These are phyloP conservation scores for Saksenaea vasiformis DNA, from an alignment of 371 early-diverging fungal species.

Conservation along the genomic window DNA sequence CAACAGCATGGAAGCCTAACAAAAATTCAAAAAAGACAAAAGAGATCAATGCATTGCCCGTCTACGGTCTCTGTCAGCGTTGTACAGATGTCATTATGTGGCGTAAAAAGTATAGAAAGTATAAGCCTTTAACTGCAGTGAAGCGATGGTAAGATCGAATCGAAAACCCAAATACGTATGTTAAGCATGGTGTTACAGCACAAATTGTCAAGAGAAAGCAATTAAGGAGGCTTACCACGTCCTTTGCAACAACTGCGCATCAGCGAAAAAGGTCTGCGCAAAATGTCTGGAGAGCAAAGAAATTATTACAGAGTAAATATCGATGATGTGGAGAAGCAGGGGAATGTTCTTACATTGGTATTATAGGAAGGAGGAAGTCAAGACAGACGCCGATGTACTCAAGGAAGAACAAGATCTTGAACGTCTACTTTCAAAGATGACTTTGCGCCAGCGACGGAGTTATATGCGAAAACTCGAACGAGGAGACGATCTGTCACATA, in stretches of 20 bases:
- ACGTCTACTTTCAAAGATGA: slow-evolving; percentile 68
- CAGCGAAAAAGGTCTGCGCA: slow-evolving; percentile 82
- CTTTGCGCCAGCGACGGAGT: slow-evolving; percentile 86
- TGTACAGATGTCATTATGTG: slow-evolving; percentile 91
- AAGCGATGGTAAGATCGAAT: slow-evolving; percentile 77
- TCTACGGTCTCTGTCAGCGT: slow-evolving; percentile 84
- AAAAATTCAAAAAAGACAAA: slow-evolving; percentile 80
- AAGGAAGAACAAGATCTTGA: slow-evolving; percentile 78
- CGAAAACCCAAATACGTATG: background rate
- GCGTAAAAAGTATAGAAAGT: slow-evolving; percentile 94
- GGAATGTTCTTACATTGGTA: background rate
- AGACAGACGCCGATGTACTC: slow-evolving; percentile 56
- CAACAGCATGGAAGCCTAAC: slow-evolving; percentile 84
- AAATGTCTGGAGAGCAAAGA: slow-evolving; percentile 85
- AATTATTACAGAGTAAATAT: slow-evolving; percentile 45
- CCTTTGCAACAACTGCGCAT: slow-evolving; percentile 87
- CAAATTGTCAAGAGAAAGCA: slow-evolving; percentile 75
- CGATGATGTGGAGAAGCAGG: background rate
- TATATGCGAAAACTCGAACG: slow-evolving; percentile 80
- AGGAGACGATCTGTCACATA: slow-evolving; percentile 55
- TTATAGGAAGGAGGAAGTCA: slow-evolving; percentile 53
- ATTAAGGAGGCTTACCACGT: slow-evolving; percentile 96
- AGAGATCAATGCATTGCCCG: slow-evolving; percentile 79
- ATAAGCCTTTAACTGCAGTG: slow-evolving; percentile 91
- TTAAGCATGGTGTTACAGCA: slow-evolving; percentile 20